phyloP scores from a whole-genome alignment of 2,329 filamentous ascomycete genomes.

The Trichophyton schoenleinii region DNA sequence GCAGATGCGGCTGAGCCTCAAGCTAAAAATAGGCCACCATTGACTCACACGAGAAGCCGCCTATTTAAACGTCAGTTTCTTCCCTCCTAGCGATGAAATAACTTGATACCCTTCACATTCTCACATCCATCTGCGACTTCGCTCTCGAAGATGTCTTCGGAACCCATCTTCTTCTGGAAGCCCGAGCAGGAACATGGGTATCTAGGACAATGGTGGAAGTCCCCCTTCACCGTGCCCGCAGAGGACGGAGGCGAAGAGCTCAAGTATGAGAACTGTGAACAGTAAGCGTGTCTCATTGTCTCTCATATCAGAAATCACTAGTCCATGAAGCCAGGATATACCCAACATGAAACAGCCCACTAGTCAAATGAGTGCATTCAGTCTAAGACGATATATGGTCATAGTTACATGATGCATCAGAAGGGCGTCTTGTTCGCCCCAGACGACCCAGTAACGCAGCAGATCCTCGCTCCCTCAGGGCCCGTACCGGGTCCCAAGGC shows the following conservation, averaged over 20 bases:
- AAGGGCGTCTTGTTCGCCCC: constrained; percentile 24
- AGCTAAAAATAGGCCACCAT: neutral
- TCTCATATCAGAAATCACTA: neutral
- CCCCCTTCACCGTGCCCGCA: constrained; percentile 11
- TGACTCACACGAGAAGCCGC: neutral
- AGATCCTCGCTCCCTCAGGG: constrained; percentile 17
- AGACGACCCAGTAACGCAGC: constrained; percentile 17
- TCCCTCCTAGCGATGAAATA: neutral
- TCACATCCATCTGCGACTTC: neutral
- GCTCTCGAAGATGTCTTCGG: neutral
- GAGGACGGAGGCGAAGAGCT: constrained; percentile 4
- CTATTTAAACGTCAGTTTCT: neutral
- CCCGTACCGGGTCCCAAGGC: constrained; percentile 16
- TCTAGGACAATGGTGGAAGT: constrained; percentile 17
- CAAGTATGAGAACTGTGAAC: constrained; percentile 14
- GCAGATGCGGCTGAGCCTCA: neutral
- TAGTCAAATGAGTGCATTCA: neutral
- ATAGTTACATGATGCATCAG: constrained; percentile 24
- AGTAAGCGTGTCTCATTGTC: constrained; percentile 9
- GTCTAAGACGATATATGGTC: neutral
- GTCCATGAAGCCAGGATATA: neutral
- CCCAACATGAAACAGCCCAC: neutral
- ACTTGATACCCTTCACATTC: neutral
- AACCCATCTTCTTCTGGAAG: constrained; percentile 17
- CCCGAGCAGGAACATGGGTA: constrained; percentile 15